Conservation (phyloP, 2,329 filamentous ascomycete species). For the Alternaria conjuncta region DNA sequence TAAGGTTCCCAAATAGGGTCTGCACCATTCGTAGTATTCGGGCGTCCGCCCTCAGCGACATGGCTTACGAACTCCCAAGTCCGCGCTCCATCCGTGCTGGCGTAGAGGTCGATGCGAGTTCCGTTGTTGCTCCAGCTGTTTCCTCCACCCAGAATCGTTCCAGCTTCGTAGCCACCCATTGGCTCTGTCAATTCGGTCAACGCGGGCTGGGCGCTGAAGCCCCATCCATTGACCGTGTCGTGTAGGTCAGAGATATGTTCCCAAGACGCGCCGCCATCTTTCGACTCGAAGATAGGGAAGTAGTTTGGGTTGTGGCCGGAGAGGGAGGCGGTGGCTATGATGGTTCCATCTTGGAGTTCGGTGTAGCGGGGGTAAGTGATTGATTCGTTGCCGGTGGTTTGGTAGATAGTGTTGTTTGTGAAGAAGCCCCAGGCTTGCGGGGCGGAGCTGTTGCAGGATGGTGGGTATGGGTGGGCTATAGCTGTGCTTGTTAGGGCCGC, state of each 20-base stretch:
- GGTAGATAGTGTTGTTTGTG: conserved; percentile 29
- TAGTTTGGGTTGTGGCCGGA: conserved; percentile 27
- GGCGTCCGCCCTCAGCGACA: conserved; percentile 23
- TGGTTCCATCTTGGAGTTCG: conserved; percentile 21
- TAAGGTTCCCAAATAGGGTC: conserved; percentile 36
- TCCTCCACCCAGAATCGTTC: conserved; percentile 54
- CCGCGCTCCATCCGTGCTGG: conserved; percentile 25
- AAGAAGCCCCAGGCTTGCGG: conserved; percentile 24
- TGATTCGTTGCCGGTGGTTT: conserved; percentile 15
- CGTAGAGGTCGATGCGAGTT: conserved; percentile 30
- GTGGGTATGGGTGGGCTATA: not conserved
- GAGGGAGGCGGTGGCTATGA: conserved; percentile 24
- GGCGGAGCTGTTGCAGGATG: not conserved
- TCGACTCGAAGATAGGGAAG: conserved; percentile 52
- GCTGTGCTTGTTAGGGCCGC: not conserved
- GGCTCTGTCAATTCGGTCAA: conserved; percentile 19
- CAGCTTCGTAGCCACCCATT: conserved; percentile 24
- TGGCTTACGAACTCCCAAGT: conserved; percentile 33
- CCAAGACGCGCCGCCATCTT: conserved; percentile 60
- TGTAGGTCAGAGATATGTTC: conserved; percentile 64
- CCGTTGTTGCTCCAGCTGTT: conserved; percentile 56
- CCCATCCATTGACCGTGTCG: conserved; percentile 68
- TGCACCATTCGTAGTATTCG: conserved; percentile 27
- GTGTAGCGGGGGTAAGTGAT: conserved; percentile 26
- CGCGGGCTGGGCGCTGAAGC: conserved; percentile 59